Conservation (phyloP, 192 early-diverging fungal species). For the Coemansia sp. region DNA sequence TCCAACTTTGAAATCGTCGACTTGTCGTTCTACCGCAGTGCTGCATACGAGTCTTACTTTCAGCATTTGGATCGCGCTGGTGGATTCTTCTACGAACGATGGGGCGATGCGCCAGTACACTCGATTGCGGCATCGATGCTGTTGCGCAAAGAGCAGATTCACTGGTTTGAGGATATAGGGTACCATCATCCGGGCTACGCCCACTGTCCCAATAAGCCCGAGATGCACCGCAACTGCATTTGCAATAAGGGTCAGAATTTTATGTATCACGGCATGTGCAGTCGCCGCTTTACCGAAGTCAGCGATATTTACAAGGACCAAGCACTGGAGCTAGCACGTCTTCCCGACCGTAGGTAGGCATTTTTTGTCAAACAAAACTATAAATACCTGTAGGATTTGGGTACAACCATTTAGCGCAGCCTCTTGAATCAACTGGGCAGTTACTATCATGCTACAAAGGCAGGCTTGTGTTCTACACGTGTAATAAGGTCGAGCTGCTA, state of each 20-base stretch:
- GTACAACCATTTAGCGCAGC: too few species aligned
- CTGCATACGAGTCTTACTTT: constrained; percentile 66
- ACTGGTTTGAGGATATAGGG: constrained; percentile 73
- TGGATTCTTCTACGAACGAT: constrained; percentile 85
- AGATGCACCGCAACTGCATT: constrained; percentile 27
- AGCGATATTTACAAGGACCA: constrained; percentile 29
- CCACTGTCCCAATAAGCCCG: constrained; percentile 66
- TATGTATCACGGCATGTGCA: constrained; percentile 36
- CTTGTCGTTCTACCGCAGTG: constrained; percentile 66
- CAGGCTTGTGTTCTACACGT: too few species aligned
- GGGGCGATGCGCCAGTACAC: constrained; percentile 67
- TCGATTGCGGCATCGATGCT: constrained; percentile 62
- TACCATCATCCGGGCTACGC: constrained; percentile 60
- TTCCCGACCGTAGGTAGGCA: constrained; percentile 18
- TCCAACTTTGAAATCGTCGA: constrained; percentile 81
- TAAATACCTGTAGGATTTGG: too few species aligned
- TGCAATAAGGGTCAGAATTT: constrained; percentile 10
- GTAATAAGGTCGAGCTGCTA: too few species aligned
- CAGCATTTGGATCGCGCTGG: constrained; percentile 69
- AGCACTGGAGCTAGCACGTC: constrained; percentile 24
- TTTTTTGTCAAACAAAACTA: background rate
- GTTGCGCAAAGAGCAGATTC: constrained; percentile 61
- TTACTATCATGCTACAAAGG: too few species aligned
- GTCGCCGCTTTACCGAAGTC: constrained; percentile 24
- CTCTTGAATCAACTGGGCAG: too few species aligned